A percentile compares a stretch with the other conserved stretches of the same genome.
Conservation (phyloP, 352 stramenopile species). For the Globisporangium abappressorium region DNA sequence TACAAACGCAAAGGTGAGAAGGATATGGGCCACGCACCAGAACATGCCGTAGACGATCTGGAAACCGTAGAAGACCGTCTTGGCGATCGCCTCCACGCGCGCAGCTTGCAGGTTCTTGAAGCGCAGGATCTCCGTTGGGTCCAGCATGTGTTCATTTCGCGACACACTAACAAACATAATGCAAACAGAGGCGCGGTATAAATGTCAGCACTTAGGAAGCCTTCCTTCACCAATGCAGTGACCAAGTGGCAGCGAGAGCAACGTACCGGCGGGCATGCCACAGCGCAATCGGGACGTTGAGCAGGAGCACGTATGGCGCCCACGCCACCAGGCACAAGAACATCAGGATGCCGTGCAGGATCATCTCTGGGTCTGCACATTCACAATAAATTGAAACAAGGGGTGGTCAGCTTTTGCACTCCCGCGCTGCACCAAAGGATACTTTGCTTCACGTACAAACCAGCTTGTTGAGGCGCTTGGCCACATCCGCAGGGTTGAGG, state of each 20-base stretch:
- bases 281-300: slow-evolving; percentile 76
- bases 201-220: not conserved
- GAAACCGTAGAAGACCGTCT: slow-evolving; percentile 84
- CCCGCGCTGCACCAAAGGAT: not conserved
- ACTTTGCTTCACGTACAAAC: slow-evolving; percentile 44
- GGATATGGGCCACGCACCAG: slow-evolving; percentile 45
- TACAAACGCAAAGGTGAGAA: not conserved
- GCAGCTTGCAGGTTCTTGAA: slow-evolving; percentile 84
- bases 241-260: not conserved
- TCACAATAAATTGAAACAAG: slow-evolving; percentile 2
- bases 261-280: slow-evolving; percentile 71
- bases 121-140: slow-evolving; percentile 84
- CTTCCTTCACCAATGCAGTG: not conserved
- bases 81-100: slow-evolving; percentile 75
- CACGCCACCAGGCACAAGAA: slow-evolving; percentile 69
- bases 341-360: slow-evolving; percentile 72
- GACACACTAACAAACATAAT: slow-evolving; percentile 36
- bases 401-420: not conserved
- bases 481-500: slow-evolving; percentile 82
- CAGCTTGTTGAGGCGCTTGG: slow-evolving; percentile 82
- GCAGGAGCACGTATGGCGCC: slow-evolving; percentile 72
- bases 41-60: slow-evolving; percentile 91
- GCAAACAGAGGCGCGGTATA: not conserved
- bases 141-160: slow-evolving; percentile 79
- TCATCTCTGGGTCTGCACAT: slow-evolving; percentile 72